Conservation (phyloP, 768 basidiomycete genomes). For the Naganishia randhawae region DNA sequence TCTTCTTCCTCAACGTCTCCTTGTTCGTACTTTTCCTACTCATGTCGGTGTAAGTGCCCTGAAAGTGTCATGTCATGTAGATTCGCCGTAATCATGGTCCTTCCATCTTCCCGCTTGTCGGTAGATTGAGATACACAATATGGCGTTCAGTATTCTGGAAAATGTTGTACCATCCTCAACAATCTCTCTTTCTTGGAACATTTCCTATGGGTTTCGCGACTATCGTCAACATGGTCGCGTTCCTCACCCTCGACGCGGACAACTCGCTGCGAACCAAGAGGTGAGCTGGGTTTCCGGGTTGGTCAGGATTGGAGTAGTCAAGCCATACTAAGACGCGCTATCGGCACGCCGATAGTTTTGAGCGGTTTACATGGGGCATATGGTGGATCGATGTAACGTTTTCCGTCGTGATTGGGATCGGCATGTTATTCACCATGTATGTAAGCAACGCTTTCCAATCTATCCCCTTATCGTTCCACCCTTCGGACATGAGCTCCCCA, state of each 20-base stretch:
- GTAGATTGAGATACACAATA: conserved; percentile 38
- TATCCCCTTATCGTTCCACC: not conserved
- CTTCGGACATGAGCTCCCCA: not conserved
- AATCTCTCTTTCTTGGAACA: conserved; percentile 44
- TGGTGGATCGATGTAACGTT: conserved; percentile 67
- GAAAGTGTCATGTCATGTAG: too few species aligned
- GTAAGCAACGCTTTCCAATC: conserved; percentile 52
- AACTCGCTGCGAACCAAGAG: not conserved
- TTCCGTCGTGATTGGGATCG: conserved; percentile 61
- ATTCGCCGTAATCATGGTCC: not conserved
- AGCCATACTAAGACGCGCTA: not conserved
- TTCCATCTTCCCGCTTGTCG: not conserved
- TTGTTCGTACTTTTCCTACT: conserved; percentile 36
- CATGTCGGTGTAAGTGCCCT: conserved; percentile 20
- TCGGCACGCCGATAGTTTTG: not conserved
- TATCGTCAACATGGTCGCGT: conserved; percentile 46
- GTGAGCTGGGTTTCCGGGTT: not conserved
- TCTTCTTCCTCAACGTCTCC: conserved; percentile 44
- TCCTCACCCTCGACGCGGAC: conserved; percentile 10
- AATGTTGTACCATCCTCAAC: conserved; percentile 36
- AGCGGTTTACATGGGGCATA: conserved; percentile 55
- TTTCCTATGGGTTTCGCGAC: conserved; percentile 48
- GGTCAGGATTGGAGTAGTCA: too few species aligned
- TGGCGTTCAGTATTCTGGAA: conserved; percentile 40
- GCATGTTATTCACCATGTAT: conserved; percentile 70